Evolutionary conservation across 2,329 filamentous ascomycete genomes (phyloP).

Genomic region (Biscogniauxia marginata): DNA sequence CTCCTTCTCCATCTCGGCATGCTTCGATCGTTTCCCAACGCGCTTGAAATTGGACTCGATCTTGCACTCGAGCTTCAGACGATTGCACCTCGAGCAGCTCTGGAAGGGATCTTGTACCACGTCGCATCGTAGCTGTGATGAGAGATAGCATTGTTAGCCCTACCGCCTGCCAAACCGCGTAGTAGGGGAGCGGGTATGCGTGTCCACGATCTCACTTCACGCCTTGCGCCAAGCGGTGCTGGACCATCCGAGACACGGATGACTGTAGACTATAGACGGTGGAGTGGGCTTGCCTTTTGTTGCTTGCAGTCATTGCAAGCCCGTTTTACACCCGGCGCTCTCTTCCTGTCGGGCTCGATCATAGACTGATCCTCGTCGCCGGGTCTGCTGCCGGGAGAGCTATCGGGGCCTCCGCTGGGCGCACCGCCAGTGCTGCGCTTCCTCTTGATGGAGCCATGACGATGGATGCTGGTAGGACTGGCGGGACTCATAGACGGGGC

Average conservation of each 20-base stretch:
- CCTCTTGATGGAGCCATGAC: conserved; percentile 54
- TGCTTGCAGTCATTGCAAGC: conserved; percentile 84
- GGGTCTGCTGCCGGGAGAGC: conserved; percentile 57
- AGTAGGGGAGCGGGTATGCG: too few species aligned
- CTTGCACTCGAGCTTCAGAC: conserved; percentile 78
- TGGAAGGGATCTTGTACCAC: conserved; percentile 78
- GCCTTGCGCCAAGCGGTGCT: too few species aligned
- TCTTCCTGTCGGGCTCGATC: conserved; percentile 57
- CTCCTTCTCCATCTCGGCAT: conserved; percentile 84
- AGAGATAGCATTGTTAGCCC: too few species aligned
- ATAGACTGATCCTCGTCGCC: conserved; percentile 58
- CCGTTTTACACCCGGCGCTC: conserved; percentile 70
- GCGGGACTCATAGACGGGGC: conserved; percentile 53
- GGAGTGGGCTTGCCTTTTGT: conserved; percentile 66
- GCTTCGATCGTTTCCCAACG: conserved; percentile 76
- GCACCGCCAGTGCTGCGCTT: conserved; percentile 55
- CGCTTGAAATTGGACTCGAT: conserved; percentile 88
- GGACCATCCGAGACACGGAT: too few species aligned
- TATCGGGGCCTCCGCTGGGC: conserved; percentile 60
- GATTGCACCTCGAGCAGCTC: conserved; percentile 73
- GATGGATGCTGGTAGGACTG: conserved; percentile 51
- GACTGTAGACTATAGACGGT: too few species aligned
- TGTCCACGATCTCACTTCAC: too few species aligned
- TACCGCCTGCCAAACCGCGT: too few species aligned
- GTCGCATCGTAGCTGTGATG: conserved; percentile 76